Percentiles rank a stretch among this genome's conserved stretches.
Evolutionary conservation across 2,329 filamentous ascomycete species (phyloP).

Genomic region (Myriosclerotinia duriaeana): DNA sequence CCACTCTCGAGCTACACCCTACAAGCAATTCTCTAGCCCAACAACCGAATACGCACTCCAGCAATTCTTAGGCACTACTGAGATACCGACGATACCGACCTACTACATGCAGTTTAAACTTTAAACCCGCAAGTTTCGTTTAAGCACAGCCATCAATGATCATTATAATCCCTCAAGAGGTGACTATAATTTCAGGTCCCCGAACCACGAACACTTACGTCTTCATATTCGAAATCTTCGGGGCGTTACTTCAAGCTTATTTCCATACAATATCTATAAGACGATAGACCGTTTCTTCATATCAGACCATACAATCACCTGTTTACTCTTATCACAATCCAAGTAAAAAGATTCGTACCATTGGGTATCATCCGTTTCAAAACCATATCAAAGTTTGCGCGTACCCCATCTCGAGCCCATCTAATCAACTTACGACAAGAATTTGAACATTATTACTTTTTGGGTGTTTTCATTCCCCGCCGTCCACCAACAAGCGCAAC

Average conservation of each 20-base stretch:
- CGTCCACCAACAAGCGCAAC: neutral
- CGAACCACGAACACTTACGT: neutral
- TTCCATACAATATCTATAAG: neutral
- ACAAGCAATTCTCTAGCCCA: neutral
- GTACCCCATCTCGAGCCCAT: neutral
- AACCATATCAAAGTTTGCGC: slow-evolving; percentile 6
- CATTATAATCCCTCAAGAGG: neutral
- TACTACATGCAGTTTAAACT: neutral
- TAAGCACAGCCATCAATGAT: neutral
- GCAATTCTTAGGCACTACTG: too few species aligned
- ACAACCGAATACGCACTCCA: neutral
- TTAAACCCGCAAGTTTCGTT: neutral
- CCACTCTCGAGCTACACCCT: too few species aligned
- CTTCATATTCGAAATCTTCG: neutral
- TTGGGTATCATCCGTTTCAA: slow-evolving; percentile 15
- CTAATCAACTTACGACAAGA: neutral
- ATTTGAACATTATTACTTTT: neutral
- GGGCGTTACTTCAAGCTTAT: neutral
- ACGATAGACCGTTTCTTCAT: neutral
- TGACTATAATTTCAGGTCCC: neutral
- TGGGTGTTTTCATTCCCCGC: neutral
- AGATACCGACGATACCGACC: slow-evolving; percentile 1
- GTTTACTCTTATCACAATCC: neutral
- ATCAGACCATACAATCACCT: slow-evolving; percentile 6
- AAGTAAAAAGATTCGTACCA: neutral